Evolutionary conservation across 2,329 filamentous ascomycete genomes (phyloP), one percentile per base, ranked within the genome.

Genomic region (Xenosphaeropsis pyriputrescens): DNA sequence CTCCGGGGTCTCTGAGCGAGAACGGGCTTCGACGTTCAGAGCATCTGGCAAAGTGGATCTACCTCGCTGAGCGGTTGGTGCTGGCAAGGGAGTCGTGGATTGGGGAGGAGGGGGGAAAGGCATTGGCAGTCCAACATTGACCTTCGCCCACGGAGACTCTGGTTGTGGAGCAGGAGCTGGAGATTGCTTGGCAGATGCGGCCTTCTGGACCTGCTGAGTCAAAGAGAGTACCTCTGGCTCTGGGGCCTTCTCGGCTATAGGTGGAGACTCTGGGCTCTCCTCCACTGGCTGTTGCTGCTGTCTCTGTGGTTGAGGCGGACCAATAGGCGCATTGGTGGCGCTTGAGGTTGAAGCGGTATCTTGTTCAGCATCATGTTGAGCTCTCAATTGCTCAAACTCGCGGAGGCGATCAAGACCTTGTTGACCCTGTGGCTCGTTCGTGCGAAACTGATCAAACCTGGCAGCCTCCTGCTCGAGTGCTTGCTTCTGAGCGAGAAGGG

Each of bases 41-140:
- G 73, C 67, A 47, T 94, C 86, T 1, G 88, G 85, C 3, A 95
- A 70, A 45, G 88, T 88, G 38, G 86, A 85, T 42, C 79, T 71
- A 46, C 79, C 82, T 36, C 88, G 77, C 60, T 94, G 86, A 8
- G 88, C 86, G 32, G 84, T 85, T 11, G 88, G 89, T 1, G 89
- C 88, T 4, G 88, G 85, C 29, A 95, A 68, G 31, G 86, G 85
- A 2, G 85, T 93, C 16, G 74, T 73, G 2, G 83, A 85, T 38
- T 78, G 76, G 9, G 71, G 72, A 19, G 73, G 72, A 2, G 71
- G 72, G 15, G 73, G 73, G 53, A 79, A 79, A 5, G 82, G 79
- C 67, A 83, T 77, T n/a, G 86, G 83, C 51, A 93, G 69, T 18
- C 75, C 79, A 17, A 63, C 58, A 43, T 76, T 72, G 17, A 68